Percentiles rank a stretch among this genome's conserved stretches.
phyloP scores from a whole-genome alignment of 2,329 filamentous ascomycete species.

The Clarireedia hainanense region DNA sequence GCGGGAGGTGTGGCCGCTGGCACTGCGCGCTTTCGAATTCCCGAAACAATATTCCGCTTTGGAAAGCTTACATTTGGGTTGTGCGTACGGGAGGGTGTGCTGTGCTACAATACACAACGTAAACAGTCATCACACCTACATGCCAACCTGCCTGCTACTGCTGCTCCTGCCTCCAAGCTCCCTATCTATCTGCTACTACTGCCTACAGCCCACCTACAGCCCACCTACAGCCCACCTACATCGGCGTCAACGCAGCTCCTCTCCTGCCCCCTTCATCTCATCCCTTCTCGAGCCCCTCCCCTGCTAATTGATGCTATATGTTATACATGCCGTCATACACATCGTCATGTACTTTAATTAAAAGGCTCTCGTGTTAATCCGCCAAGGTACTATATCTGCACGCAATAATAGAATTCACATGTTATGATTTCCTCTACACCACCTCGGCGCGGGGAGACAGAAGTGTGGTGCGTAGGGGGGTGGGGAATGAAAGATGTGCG shows the following conservation, averaged over 20 bases:
- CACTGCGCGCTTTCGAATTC: background rate
- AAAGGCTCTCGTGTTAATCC: background rate
- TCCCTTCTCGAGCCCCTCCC: background rate
- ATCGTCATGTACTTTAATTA: background rate
- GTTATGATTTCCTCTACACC: background rate
- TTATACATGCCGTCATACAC: background rate
- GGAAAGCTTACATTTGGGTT: background rate
- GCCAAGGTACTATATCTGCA: background rate
- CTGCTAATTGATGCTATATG: too few species aligned
- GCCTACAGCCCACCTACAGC: too few species aligned
- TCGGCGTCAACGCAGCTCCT: too few species aligned
- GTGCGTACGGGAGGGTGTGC: background rate
- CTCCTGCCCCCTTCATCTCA: too few species aligned
- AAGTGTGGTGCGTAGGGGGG: background rate
- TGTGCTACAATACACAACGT: background rate
- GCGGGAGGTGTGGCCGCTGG: background rate
- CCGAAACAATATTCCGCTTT: conserved; percentile 1
- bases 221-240: too few species aligned
- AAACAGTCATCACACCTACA: background rate
- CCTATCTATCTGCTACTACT: too few species aligned
- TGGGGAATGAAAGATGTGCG: background rate
- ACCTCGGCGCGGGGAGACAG: background rate
- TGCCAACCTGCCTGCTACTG: too few species aligned
- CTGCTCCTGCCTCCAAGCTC: too few species aligned
- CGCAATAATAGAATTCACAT: background rate